phyloP scores from a whole-genome alignment of 345 rosid genomes.

The Populus nigra region DNA sequence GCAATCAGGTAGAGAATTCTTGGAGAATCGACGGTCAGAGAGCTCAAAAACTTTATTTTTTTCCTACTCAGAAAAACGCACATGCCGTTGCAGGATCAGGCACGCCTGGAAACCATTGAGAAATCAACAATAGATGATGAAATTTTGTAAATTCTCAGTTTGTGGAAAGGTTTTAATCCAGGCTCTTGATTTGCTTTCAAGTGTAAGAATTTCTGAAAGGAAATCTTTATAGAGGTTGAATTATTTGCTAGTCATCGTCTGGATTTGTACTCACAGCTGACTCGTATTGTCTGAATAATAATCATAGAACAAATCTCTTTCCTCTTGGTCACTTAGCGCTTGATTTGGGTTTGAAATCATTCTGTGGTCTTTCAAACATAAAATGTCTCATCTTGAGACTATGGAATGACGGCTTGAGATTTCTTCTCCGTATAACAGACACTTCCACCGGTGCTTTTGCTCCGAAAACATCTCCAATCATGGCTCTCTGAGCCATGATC shows the following conservation, averaged over 20 bases:
- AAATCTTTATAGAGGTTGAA: not conserved
- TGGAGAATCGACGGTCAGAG: not conserved
- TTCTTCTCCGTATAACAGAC: not conserved
- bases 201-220: not conserved
- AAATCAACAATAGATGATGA: not conserved
- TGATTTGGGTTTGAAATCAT: not conserved
- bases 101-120: not conserved
- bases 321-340: not conserved
- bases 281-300: not conserved
- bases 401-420: not conserved
- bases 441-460: not conserved
- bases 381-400: not conserved
- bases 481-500: no score
- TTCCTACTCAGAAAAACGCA: not conserved
- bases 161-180: not conserved
- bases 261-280: not conserved
- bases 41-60: not conserved
- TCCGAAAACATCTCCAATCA: no score
- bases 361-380: no score
- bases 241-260: not conserved
- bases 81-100: not conserved
- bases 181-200: not conserved
- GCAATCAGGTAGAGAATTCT: constrained; percentile 1
- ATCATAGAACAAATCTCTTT: not conserved
- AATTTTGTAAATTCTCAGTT: not conserved